Evolutionary conservation across 2,329 filamentous ascomycete species (phyloP).

Genomic region (Gliomastix tumulicola): DNA sequence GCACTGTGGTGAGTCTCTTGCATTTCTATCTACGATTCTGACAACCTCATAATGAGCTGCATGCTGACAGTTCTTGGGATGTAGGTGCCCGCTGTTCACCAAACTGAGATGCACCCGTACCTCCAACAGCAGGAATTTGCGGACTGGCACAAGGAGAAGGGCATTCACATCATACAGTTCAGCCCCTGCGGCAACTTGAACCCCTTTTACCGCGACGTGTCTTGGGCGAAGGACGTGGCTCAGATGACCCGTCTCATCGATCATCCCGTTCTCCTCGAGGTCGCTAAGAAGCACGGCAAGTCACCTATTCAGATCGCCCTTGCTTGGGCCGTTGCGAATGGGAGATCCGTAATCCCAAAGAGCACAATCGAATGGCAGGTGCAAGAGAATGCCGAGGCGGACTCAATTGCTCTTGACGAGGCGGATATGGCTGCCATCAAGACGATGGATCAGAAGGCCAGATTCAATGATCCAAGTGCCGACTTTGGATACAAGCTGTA

Average conservation of each 20-base stretch:
- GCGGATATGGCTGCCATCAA: too few species aligned
- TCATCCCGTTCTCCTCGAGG: conserved; percentile 48
- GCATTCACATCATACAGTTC: conserved; percentile 45
- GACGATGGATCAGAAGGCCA: too few species aligned
- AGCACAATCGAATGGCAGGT: conserved; percentile 11
- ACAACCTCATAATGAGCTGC: background rate
- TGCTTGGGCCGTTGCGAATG: conserved; percentile 14
- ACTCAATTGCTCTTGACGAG: conserved; percentile 61
- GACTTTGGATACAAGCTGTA: too few species aligned
- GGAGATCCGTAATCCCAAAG: conserved; percentile 14
- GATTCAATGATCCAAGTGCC: too few species aligned
- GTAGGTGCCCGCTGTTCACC: conserved; percentile 41
- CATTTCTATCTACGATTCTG: too few species aligned
- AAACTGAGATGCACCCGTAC: conserved; percentile 41
- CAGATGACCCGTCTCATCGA: conserved; percentile 16
- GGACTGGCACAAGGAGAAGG: conserved; percentile 42
- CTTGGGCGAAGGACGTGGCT: conserved; percentile 19
- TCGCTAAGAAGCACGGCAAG: conserved; percentile 53
- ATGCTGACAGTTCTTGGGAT: conserved; percentile 3
- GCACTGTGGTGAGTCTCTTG: conserved; percentile 32
- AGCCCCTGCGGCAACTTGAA: conserved; percentile 61
- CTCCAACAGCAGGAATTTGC: conserved; percentile 40
- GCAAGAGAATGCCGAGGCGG: conserved; percentile 32
- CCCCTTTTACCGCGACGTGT: conserved; percentile 35
- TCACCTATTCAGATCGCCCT: conserved; percentile 13